These are phyloP conservation scores for Lenwebbia sp. DNA, from an alignment of 345 rosid genomes.

Conservation along the genomic window DNA sequence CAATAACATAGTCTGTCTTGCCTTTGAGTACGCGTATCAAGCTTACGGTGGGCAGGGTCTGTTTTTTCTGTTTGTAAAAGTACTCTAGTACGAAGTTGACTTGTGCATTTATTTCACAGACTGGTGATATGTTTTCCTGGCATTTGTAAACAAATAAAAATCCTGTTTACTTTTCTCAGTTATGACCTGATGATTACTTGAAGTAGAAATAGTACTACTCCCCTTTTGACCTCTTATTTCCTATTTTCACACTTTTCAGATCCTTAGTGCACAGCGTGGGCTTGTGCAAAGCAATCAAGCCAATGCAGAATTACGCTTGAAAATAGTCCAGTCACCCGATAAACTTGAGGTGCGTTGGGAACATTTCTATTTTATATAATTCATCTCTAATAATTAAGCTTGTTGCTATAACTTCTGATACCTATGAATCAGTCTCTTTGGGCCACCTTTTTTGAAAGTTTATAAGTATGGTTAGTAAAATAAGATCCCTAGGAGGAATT, in stretches of 20 bases:
- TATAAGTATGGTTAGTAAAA: not conserved
- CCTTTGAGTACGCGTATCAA: not conserved
- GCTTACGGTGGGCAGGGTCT: not conserved
- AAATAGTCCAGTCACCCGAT: conserved; percentile 90
- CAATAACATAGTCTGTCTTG: not conserved
- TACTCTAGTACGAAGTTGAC: not conserved
- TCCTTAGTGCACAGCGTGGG: conserved; percentile 67
- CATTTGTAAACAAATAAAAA: not conserved
- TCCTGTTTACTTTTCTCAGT: not conserved
- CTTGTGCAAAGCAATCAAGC: conserved; percentile 78
- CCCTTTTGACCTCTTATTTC: not conserved
- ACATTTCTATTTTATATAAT: not conserved
- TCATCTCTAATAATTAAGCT: not conserved
- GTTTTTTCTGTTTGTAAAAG: not conserved
- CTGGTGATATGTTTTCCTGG: not conserved
- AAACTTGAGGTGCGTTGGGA: conserved; percentile 60
- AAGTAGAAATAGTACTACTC: not conserved
- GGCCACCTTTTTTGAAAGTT: not conserved
- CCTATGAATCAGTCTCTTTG: not conserved
- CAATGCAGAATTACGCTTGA: conserved; percentile 65
- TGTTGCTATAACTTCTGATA: not conserved
- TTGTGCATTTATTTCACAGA: not conserved
- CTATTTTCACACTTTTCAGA: conserved; percentile 22
- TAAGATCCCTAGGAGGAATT: not conserved
- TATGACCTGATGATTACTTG: not conserved